A percentile compares a stretch with the other conserved stretches of the same genome.
These are phyloP conservation scores for Scalesia atractyloides DNA, from an alignment of 129 eudicot genomes.

Conservation along the genomic window DNA sequence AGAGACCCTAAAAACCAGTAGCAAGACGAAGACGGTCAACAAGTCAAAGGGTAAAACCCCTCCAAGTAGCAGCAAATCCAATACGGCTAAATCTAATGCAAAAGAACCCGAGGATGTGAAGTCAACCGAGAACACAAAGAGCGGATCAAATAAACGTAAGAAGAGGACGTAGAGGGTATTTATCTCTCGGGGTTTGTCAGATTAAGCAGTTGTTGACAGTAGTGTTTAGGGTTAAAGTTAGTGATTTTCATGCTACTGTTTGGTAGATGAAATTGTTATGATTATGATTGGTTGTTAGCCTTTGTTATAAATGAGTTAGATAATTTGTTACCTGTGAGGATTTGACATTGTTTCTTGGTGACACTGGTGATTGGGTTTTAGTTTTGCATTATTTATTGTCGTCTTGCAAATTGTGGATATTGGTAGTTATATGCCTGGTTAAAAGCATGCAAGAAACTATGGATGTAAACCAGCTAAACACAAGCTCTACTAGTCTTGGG, in stretches of 20 bases:
- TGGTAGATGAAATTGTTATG: slow-evolving; percentile 24
- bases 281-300: slow-evolving; percentile 22
- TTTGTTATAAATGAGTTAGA: slow-evolving; percentile 40
- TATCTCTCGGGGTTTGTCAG: slow-evolving; percentile 18
- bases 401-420: background rate
- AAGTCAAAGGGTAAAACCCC: slow-evolving; percentile 64
- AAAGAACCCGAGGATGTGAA: slow-evolving; percentile 46
- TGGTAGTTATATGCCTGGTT: background rate
- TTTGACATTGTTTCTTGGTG: slow-evolving; percentile 4
- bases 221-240: slow-evolving; percentile 35
- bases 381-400: slow-evolving; percentile 13
- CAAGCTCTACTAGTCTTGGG: too few relatives aligned
- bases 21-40: slow-evolving; percentile 46
- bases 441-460: too few relatives aligned
- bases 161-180: slow-evolving; percentile 34
- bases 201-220: slow-evolving; percentile 31
- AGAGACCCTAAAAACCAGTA: slow-evolving; percentile 38
- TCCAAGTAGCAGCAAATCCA: slow-evolving; percentile 40
- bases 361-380: slow-evolving; percentile 18
- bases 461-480: too few relatives aligned
- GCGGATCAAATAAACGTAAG: slow-evolving; percentile 38
- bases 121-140: slow-evolving; percentile 40
- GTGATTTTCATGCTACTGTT: slow-evolving; percentile 30
- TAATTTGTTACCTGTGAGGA: slow-evolving; percentile 25
- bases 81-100: slow-evolving; percentile 46